These are phyloP conservation scores for Leucosporidium creatinivorum DNA, from an alignment of 768 basidiomycete species.

Conservation along the genomic window DNA sequence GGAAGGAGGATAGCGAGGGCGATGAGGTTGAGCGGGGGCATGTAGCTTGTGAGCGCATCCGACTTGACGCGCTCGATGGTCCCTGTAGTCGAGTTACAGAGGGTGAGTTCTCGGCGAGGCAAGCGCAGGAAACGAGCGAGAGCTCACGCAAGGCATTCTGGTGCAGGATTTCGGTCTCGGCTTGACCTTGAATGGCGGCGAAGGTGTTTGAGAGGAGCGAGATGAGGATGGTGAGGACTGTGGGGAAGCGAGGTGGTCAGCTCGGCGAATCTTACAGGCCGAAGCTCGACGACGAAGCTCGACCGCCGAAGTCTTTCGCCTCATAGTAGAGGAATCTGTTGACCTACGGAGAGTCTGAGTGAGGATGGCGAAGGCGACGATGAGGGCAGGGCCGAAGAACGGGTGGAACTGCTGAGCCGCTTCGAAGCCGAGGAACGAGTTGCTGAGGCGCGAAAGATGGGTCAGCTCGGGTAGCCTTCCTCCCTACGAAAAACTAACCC, in stretches of 20 bases:
- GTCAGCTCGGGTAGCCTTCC: neutral
- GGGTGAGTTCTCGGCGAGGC: neutral
- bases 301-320: too few species aligned
- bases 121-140: too few species aligned
- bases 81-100: neutral
- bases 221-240: slow-evolving; percentile 61
- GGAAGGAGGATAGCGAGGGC: slow-evolving; percentile 84
- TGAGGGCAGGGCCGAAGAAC: slow-evolving; percentile 27
- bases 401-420: slow-evolving; percentile 31
- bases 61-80: slow-evolving; percentile 76
- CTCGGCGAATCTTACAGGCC: too few species aligned
- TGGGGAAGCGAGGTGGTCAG: slow-evolving; percentile 43
- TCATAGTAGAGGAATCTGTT: too few species aligned
- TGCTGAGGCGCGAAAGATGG: neutral
- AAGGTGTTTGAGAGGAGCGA: slow-evolving; percentile 88
- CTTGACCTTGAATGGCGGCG: slow-evolving; percentile 84
- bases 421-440: slow-evolving; percentile 32
- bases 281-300: too few species aligned
- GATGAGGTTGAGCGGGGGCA: slow-evolving; percentile 82
- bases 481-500: neutral
- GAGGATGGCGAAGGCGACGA: slow-evolving; percentile 6
- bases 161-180: slow-evolving; percentile 41
- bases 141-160: slow-evolving; percentile 28
- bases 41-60: slow-evolving; percentile 42
- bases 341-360: too few species aligned